Base-by-base conservation (phyloP, 2,329 filamentous ascomycete species). In the Nothomitra cinnamomea region DNA sequence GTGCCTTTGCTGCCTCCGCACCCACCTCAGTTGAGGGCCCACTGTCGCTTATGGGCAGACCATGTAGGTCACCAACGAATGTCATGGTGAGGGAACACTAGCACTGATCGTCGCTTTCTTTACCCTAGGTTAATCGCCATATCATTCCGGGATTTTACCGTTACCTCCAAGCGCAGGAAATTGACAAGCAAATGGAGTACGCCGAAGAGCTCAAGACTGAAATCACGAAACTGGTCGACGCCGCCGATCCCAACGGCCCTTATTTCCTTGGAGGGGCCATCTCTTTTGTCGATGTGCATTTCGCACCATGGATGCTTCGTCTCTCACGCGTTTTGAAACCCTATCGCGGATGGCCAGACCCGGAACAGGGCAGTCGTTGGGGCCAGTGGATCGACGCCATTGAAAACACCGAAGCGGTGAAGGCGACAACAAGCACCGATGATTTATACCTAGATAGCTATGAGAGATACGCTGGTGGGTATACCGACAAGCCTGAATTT, bases 131-230 rank as follows among this genome's bases (percentile, higher is more conserved):
- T 63, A 88, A 92, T 63, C 76, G 82, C 32, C 75, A 81, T 58
- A 79, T 94, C 53, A 77, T 94, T 1, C 85, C 87, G 0, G 69
- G 72, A 10, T 94, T 94, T 70, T 89, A 87, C 66, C 75, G 76
- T 35, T 73, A 88, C 17, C 72, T 92, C 0, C 80, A 82, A 65
- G 77, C 80, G 1, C 76, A 81, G 58, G 77, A 85, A 13, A 60
- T 68, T 17, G 60, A 72, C 13, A 76, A 79, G 57, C 83, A 85
- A 60, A 64, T 75, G 10, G 70, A 76, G 45, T 69, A 76, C 58
- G 77, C 77, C 0, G 72, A 76, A 49, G 77, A 78, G 56, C 72
- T 94, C 25, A 79, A 80, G 58, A 71, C 69, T 28, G 76, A 85
- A 54, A 83, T 94, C 58, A 69, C 72, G 60, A 81, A 74, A 54